Evolutionary conservation across 2,329 filamentous ascomycete genomes (phyloP).

Genomic region (Talaromyces sp.): DNA sequence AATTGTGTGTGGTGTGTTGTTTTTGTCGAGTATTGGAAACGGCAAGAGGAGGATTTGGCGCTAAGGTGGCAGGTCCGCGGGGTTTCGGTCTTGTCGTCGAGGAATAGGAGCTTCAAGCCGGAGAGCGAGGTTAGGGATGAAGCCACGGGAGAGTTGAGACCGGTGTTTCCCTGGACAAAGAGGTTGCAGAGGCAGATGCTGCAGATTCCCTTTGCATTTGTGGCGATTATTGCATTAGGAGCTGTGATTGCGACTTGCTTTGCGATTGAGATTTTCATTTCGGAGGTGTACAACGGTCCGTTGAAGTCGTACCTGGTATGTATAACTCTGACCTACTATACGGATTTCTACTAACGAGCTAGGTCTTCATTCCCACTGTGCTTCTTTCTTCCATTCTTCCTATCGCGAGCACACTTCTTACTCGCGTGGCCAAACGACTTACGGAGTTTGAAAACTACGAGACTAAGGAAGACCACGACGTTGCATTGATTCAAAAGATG

Average conservation of each 20-base stretch:
- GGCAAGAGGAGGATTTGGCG: slow-evolving; percentile 81
- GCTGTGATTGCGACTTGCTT: slow-evolving; percentile 88
- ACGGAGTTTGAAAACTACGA: slow-evolving; percentile 91
- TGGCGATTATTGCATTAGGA: slow-evolving; percentile 70
- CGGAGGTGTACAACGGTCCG: slow-evolving; percentile 87
- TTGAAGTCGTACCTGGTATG: slow-evolving; percentile 79
- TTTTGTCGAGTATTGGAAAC: slow-evolving; percentile 96
- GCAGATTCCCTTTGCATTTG: slow-evolving; percentile 82
- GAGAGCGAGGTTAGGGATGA: slow-evolving; percentile 75
- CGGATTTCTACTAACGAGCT: not conserved
- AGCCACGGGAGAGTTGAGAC: slow-evolving; percentile 74
- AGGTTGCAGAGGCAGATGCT: slow-evolving; percentile 76
- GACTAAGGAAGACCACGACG: slow-evolving; percentile 76
- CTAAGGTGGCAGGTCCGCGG: slow-evolving; percentile 88
- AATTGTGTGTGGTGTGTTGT: slow-evolving; percentile 81
- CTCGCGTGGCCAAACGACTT: slow-evolving; percentile 69
- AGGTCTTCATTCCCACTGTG: slow-evolving; percentile 85
- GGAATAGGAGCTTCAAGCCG: slow-evolving; percentile 72
- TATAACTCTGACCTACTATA: slow-evolving; percentile 20
- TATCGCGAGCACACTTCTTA: slow-evolving; percentile 75
- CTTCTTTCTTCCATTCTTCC: slow-evolving; percentile 79
- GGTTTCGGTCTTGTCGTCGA: slow-evolving; percentile 76
- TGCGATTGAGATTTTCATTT: slow-evolving; percentile 93
- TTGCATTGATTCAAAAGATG: slow-evolving; percentile 83
- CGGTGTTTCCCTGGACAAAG: slow-evolving; percentile 72